These are phyloP conservation scores for Rosa rugosa DNA, from an alignment of 306 rosid genomes.

Conservation along the genomic window DNA sequence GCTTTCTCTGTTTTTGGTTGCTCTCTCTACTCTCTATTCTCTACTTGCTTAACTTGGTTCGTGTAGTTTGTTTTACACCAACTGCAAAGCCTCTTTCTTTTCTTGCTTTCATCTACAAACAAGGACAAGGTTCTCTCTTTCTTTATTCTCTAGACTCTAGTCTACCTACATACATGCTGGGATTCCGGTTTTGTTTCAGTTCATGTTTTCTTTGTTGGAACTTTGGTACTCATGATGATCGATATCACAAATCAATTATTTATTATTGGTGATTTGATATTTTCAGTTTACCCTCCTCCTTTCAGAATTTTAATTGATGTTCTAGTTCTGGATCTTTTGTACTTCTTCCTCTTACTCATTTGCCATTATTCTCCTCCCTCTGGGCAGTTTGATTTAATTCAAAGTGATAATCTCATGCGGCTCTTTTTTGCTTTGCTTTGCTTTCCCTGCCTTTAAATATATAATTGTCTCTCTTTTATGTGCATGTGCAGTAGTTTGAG, in stretches of 20 bases:
- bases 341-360: neutral
- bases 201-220: neutral
- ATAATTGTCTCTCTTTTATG: neutral
- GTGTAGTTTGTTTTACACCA: too few relatives aligned
- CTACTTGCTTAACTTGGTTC: too few relatives aligned
- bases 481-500: conserved; percentile 20
- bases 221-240: neutral
- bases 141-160: neutral
- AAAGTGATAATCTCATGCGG: neutral
- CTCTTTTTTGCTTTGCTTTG: neutral
- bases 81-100: too few relatives aligned
- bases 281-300: neutral
- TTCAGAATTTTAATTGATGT: too few relatives aligned
- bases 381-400: too few relatives aligned
- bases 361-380: neutral
- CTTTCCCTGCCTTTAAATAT: neutral
- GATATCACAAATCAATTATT: neutral
- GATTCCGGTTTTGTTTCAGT: neutral
- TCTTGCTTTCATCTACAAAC: too few relatives aligned
- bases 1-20: too few relatives aligned
- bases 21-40: too few relatives aligned
- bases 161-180: neutral
- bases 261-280: too few relatives aligned
- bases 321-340: neutral
- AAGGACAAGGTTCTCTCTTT: too few relatives aligned